phyloP scores from a whole-genome alignment of 306 rosid species.

The Dryas octopetala region DNA sequence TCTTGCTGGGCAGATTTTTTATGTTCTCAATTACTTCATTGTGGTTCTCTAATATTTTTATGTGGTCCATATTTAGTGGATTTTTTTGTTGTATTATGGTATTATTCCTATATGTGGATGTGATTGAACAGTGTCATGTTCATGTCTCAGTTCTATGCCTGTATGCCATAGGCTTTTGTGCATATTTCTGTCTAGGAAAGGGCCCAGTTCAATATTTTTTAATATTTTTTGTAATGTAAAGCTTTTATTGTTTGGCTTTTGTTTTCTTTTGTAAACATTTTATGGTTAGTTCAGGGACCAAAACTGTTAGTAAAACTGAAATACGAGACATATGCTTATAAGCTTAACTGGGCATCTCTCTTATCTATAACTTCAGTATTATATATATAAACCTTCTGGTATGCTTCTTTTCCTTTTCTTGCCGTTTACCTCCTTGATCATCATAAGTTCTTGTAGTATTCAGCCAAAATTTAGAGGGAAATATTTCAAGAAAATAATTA shows the following conservation, averaged over 20 bases:
- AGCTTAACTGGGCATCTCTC: background rate
- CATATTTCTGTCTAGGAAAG: constrained; percentile 11
- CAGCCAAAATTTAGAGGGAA: background rate
- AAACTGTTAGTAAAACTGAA: background rate
- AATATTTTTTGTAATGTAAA: constrained; percentile 12
- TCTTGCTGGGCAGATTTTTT: constrained; percentile 5
- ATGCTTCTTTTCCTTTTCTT: background rate
- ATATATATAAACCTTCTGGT: background rate
- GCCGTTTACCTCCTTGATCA: background rate
- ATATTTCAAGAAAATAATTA: background rate
- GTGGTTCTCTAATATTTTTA: constrained; percentile 11
- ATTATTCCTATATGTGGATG: constrained; percentile 2
- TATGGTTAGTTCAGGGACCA: constrained; percentile 3
- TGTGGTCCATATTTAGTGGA: constrained; percentile 25
- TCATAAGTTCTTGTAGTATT: background rate
- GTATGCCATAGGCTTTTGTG: constrained; percentile 12
- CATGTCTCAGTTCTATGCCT: constrained; percentile 1
- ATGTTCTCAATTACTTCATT: constrained; percentile 5
- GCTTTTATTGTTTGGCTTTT: background rate
- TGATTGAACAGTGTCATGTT: constrained; percentile 13
- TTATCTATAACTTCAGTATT: background rate
- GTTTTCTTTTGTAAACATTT: background rate
- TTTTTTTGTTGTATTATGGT: constrained; percentile 20
- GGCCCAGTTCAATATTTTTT: constrained; percentile 18
- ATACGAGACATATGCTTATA: background rate